Base-by-base conservation (phyloP, 2,329 filamentous ascomycete species). In the Neoscytalidium dimidiatum region DNA sequence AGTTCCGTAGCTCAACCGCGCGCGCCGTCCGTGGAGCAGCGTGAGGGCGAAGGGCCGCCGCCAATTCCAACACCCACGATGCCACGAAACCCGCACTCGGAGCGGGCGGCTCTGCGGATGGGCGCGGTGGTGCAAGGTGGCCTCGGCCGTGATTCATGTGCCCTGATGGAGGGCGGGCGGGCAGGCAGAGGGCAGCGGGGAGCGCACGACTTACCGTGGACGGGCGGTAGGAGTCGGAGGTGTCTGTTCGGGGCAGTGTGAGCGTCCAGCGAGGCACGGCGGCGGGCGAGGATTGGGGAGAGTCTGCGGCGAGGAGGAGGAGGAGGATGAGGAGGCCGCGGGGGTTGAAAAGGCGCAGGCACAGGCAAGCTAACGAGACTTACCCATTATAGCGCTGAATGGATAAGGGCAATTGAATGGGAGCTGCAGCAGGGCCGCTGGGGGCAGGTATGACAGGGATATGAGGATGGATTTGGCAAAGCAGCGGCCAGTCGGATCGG, bases 371-470 rank as follows among this genome's bases (percentile, higher is more conserved):
- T 62, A 62, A 62, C 23, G 58, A 51, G 58, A 62, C 58, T 62
- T 62, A 62, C 58, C 58, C 58, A 62, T 62, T 51, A 62, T 62
- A 62, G 58, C 58, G 58, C 43, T 62, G 43, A 14, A 46, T 64
- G 61, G 49, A 64, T 44, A 56, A 64, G 49, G n/a, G 49, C 48
- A 64, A 64, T 41, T 51, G 56, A 60, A 60, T 60, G 48, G 61
- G 48, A 64, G 43, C 43, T 48, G 51, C 41, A 64, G 46, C 51
- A 51, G 48, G 48, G 48, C 48, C 51, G 53, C 56, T 60, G 56
- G 56, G 56, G 56, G 56, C 58, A 62, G 46, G 62, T 64, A 35
- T 38, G 62, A 64, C 62, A 64, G 62, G 62, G 62, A 64, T 64
- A 49, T 41, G 21, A 56, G 52, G 52, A 60, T 60, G 43, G 56